Evolutionary conservation across 2,329 filamentous ascomycete species (phyloP), one percentile per base, ranked within the genome.

Genomic region (Boeremia lycopersici): DNA sequence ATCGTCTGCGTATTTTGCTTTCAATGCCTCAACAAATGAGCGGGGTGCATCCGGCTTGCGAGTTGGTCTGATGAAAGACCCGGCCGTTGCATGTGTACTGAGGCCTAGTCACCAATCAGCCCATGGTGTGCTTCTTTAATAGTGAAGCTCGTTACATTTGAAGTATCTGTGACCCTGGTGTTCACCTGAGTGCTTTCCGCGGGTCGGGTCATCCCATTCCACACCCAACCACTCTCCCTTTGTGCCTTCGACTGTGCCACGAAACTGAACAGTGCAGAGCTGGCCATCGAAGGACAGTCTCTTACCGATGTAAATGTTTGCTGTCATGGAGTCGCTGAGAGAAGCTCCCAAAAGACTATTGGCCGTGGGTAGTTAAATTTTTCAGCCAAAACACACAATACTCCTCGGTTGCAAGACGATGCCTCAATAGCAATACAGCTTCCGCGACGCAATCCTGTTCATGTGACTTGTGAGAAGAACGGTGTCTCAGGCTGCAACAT

Each of bases 131-230:
- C 17, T 7, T 10, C 13, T 10, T 29, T 6, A 19, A 12, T 6
- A 19, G 13, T 25, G n/a, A 12, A 5, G 13, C 10, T 31, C 11
- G 4, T 36, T 84, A 93, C 93, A 96, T 64, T 82, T 79, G 69
- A 98, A 98, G 72, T 97, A 96, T 58, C 84, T 86, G 58, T 84
- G 81, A 56, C 89, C 91, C 60, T 89, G 86, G 76, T 96, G 87
- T 57, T 88, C 86, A 55, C 95, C 95, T 68, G 93, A 85, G 76
- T 99, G 93, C 79, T 97, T 98, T 57, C 95, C 95, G 67, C 93
- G 84, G 33, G 81, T 82, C 52, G 87, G 79, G 73, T 97, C 90
- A 76, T 98, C 93, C 95, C 95, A 99, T 82, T 99, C 95, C 42
- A 98, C 91, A 41, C 95, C 95, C 30, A 98, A 83, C 93, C 93